Percentiles rank a stretch among this genome's conserved stretches.
Conservation (phyloP, 352 stramenopile genomes). For the Globisporangium nagaii region DNA sequence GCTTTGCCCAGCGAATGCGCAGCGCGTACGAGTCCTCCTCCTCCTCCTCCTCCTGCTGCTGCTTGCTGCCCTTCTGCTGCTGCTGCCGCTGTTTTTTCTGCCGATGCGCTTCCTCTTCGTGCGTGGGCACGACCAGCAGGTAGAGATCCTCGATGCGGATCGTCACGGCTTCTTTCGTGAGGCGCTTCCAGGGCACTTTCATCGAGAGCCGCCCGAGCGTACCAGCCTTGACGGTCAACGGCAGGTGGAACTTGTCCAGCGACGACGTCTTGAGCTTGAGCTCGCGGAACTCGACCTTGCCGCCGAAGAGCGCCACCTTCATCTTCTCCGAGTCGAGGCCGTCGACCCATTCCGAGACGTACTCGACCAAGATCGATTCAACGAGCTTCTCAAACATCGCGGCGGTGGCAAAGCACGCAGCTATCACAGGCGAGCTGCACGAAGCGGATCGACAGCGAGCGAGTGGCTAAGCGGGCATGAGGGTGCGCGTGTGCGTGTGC, state of each 20-base stretch:
- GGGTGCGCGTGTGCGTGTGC: too few relatives aligned
- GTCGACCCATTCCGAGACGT: constrained; percentile 84
- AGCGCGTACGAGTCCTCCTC: constrained; percentile 53
- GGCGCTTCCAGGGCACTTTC: constrained; percentile 82
- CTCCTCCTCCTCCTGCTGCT: constrained; percentile 15
- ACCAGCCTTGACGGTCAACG: constrained; percentile 68
- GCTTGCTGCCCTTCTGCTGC: neutral
- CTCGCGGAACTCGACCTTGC: constrained; percentile 80
- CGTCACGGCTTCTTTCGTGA: constrained; percentile 72
- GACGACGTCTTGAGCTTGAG: constrained; percentile 61
- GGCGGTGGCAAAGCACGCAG: too few relatives aligned
- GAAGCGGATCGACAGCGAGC: too few relatives aligned
- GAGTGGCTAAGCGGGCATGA: too few relatives aligned
- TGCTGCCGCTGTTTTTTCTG: constrained; percentile 14
- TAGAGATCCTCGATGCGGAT: constrained; percentile 77
- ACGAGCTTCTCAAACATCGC: constrained; percentile 84
- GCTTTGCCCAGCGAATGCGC: constrained; percentile 67
- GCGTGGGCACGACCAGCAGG: constrained; percentile 57
- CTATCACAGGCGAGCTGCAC: too few relatives aligned
- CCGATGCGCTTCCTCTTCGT: constrained; percentile 48
- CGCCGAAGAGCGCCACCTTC: constrained; percentile 77
- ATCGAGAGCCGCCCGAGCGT: constrained; percentile 62
- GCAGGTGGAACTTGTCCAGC: constrained; percentile 77
- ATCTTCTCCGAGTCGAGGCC: constrained; percentile 84
- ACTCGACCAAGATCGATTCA: constrained; percentile 81